Percentiles rank a stretch among this genome's conserved stretches.
phyloP scores from a whole-genome alignment of 495 filamentous ascomycete species.

The Podospora tetraspora region DNA sequence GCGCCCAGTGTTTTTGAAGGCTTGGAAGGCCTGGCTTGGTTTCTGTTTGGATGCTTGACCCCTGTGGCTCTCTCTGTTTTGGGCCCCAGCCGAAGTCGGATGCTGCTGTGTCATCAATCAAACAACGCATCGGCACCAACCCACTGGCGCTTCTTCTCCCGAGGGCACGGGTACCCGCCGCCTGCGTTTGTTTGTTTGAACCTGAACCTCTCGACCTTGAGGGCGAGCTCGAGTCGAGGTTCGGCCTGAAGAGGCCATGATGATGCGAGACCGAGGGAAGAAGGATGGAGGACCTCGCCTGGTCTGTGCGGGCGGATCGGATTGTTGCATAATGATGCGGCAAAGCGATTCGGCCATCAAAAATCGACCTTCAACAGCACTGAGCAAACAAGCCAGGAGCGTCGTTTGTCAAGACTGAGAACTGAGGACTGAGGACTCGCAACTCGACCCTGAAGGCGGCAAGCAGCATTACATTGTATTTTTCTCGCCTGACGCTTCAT shows the following conservation, averaged over 20 bases:
- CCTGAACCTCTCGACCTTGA: background rate
- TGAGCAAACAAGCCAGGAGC: background rate
- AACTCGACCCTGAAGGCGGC: background rate
- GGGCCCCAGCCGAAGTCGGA: background rate
- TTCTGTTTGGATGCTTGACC: background rate
- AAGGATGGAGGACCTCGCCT: background rate
- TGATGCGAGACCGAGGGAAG: background rate
- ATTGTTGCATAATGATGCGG: background rate
- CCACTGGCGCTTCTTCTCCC: background rate
- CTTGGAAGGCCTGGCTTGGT: no score
- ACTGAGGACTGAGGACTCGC: background rate
- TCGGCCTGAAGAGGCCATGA: background rate
- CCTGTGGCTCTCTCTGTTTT: background rate
- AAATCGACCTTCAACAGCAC: background rate
- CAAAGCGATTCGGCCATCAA: background rate
- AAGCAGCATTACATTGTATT: background rate
- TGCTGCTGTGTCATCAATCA: background rate
- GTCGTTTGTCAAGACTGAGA: background rate
- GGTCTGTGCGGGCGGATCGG: background rate
- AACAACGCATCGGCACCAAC: background rate
- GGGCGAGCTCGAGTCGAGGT: background rate
- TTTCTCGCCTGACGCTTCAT: background rate
- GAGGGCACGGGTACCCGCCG: background rate
- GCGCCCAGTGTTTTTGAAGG: no score
- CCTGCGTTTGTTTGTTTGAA: background rate